Evolutionary conservation across 768 basidiomycete genomes (phyloP), one percentile per base, ranked within the genome.

Genomic region (Dacryopinax primogenitus): DNA sequence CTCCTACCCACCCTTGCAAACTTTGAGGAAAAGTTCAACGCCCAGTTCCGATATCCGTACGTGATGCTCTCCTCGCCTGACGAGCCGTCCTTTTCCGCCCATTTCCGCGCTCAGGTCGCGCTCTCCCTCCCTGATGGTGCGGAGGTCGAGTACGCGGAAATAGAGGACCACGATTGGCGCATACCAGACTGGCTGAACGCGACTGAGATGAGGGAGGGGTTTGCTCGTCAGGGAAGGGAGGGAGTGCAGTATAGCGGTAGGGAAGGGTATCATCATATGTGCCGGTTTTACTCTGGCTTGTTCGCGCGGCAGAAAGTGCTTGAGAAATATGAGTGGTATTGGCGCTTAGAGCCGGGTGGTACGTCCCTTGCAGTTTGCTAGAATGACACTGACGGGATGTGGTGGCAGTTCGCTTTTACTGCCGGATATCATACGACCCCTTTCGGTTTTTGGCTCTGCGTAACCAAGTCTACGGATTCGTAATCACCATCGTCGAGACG

Each of bases 281-380:
- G 61, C 11, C 41, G 67, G 1, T 68, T 39, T 37, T 68, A 66
- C 63, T 37, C 63, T 7, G 67, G 67, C 15, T 13, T 68, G 26
- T 68, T 61, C 36, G 67, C 58, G n/a, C 33, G 81, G 45, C 92
- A 94, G 68, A 83, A 86, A 65, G 75, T 94, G 9, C 76, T 94
- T 45, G 80, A 85, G 68, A 78, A 83, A 33, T 92, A 86, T 73
- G 83, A 84, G 44, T 94, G 90, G 75, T 93, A 94, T 75, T 94
- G 90, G 91, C 85, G 91, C 68, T 83, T 94, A 30, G 90, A 92
- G 86, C 51, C 51, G 51, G 51, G 51, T 30, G 51, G 51, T 58
- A 18, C 51, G 51, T 30, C 6, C 26, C 21, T 30, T 44, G 36
- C 36, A n/a, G n/a, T n/a, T n/a, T n/a, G n/a, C n/a, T n/a, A n/a